A percentile compares a stretch with the other conserved stretches of the same genome.
These are phyloP conservation scores for Naganishia kalamii DNA, from an alignment of 768 basidiomycete species.

Conservation along the genomic window DNA sequence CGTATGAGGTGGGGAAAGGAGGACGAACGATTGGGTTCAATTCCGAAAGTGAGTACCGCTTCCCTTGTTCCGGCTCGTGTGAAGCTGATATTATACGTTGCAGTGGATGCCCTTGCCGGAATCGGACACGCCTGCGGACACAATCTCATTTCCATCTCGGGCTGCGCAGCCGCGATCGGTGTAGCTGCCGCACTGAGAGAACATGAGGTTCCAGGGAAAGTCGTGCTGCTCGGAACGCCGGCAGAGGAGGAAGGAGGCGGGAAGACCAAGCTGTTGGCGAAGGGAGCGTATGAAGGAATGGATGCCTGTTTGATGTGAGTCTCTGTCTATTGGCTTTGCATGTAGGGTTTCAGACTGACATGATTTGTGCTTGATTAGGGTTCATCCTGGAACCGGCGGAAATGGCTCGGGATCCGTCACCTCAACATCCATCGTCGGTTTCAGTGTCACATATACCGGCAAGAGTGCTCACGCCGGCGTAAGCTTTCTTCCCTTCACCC, in stretches of 20 bases:
- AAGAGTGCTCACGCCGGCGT: conserved; percentile 38
- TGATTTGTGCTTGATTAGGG: conserved; percentile 2
- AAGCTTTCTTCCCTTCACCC: conserved; percentile 3
- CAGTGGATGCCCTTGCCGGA: conserved; percentile 51
- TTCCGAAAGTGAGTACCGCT: conserved; percentile 16
- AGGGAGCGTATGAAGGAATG: conserved; percentile 30
- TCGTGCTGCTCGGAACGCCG: conserved; percentile 27
- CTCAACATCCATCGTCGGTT: conserved; percentile 25
- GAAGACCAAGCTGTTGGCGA: conserved; percentile 26
- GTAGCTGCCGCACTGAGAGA: conserved; percentile 25
- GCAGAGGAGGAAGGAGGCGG: conserved; percentile 32
- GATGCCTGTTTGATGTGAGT: conserved; percentile 36
- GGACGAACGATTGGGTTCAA: conserved; percentile 30
- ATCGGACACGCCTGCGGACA: conserved; percentile 50
- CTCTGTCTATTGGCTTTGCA: no score
- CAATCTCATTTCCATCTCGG: conserved; percentile 28
- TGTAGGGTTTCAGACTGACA: neutral
- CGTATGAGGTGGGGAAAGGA: conserved; percentile 26
- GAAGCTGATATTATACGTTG: no score
- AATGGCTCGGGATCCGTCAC: conserved; percentile 11
- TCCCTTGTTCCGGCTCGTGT: no score
- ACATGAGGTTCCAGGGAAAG: conserved; percentile 24
- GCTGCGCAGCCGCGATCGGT: conserved; percentile 24
- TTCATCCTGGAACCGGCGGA: conserved; percentile 18
- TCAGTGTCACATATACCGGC: conserved; percentile 31